phyloP scores from a whole-genome alignment of 2,329 filamentous ascomycete genomes.

The Apiospora arundinis region DNA sequence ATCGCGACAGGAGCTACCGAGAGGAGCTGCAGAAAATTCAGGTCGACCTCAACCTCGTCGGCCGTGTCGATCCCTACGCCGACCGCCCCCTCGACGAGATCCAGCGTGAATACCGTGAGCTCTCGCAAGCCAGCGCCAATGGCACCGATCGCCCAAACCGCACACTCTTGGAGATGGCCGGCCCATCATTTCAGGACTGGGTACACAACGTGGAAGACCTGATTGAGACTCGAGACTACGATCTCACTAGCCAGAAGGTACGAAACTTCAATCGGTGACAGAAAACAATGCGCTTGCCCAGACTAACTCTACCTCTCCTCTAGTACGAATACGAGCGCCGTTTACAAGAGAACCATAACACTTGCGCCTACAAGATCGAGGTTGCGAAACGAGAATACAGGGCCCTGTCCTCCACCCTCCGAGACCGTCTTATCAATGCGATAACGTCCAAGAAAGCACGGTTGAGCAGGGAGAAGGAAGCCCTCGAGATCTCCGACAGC shows the following conservation, averaged over 20 bases:
- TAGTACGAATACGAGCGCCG: constrained; percentile 70
- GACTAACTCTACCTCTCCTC: constrained; percentile 24
- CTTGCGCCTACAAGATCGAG: constrained; percentile 66
- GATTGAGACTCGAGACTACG: constrained; percentile 85
- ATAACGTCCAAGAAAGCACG: constrained; percentile 70
- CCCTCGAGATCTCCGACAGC: constrained; percentile 70
- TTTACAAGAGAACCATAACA: constrained; percentile 63
- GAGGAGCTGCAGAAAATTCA: constrained; percentile 93
- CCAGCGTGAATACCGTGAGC: constrained; percentile 48
- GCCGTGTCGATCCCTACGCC: constrained; percentile 78
- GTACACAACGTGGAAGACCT: constrained; percentile 86
- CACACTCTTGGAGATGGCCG: constrained; percentile 75
- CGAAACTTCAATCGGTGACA: background rate
- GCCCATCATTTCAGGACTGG: constrained; percentile 85
- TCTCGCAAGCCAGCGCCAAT: constrained; percentile 44
- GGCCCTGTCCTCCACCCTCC: constrained; percentile 64
- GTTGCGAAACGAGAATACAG: constrained; percentile 67
- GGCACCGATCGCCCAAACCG: constrained; percentile 49
- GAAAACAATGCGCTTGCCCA: background rate
- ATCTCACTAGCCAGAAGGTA: constrained; percentile 83
- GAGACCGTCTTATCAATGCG: constrained; percentile 71
- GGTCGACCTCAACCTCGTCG: constrained; percentile 50
- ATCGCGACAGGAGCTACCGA: constrained; percentile 83
- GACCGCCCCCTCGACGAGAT: constrained; percentile 52
- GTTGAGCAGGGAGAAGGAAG: constrained; percentile 70